Percentiles rank a stretch among this genome's conserved stretches.
These are phyloP conservation scores for Kwoniella dejecticola DNA, from an alignment of 768 basidiomycete genomes.

Conservation along the genomic window DNA sequence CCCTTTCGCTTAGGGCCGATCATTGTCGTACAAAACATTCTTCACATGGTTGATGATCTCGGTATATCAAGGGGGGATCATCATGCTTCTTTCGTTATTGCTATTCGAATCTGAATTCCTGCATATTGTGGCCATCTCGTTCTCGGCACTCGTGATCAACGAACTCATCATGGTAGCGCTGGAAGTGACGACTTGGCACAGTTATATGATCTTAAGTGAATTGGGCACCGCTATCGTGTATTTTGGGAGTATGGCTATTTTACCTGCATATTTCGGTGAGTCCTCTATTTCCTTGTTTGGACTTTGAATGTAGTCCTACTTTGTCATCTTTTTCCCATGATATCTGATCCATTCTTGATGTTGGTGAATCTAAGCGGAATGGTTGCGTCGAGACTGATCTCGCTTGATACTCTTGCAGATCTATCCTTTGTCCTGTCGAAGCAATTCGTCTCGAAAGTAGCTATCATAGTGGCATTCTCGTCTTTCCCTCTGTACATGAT, in stretches of 20 bases:
- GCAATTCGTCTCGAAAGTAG: slow-evolving; percentile 91
- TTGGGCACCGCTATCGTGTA: slow-evolving; percentile 86
- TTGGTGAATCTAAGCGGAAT: no score
- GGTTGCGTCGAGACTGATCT: no score
- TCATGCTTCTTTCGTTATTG: slow-evolving; percentile 96
- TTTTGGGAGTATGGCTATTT: slow-evolving; percentile 83
- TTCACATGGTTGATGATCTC: slow-evolving; percentile 98
- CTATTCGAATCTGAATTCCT: slow-evolving; percentile 96
- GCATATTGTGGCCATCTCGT: slow-evolving; percentile 97
- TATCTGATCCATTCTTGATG: no score
- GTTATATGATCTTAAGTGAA: slow-evolving; percentile 92
- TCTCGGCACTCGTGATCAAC: slow-evolving; percentile 91
- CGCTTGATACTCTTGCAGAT: slow-evolving; percentile 61
- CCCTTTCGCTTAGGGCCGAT: slow-evolving; percentile 68
- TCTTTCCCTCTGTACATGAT: slow-evolving; percentile 87
- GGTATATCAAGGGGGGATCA: slow-evolving; percentile 95
- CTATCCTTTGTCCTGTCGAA: slow-evolving; percentile 85
- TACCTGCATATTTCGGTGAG: slow-evolving; percentile 96
- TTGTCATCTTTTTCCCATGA: background rate
- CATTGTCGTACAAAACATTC: slow-evolving; percentile 95
- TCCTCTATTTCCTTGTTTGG: background rate
- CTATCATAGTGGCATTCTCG: slow-evolving; percentile 90
- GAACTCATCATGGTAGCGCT: slow-evolving; percentile 98
- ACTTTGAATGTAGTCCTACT: background rate
- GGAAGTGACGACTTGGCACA: slow-evolving; percentile 97